A percentile compares a stretch with the other conserved stretches of the same genome.
phyloP scores from a whole-genome alignment of 495 filamentous ascomycete species.

The Ascodesmis nigricans region DNA sequence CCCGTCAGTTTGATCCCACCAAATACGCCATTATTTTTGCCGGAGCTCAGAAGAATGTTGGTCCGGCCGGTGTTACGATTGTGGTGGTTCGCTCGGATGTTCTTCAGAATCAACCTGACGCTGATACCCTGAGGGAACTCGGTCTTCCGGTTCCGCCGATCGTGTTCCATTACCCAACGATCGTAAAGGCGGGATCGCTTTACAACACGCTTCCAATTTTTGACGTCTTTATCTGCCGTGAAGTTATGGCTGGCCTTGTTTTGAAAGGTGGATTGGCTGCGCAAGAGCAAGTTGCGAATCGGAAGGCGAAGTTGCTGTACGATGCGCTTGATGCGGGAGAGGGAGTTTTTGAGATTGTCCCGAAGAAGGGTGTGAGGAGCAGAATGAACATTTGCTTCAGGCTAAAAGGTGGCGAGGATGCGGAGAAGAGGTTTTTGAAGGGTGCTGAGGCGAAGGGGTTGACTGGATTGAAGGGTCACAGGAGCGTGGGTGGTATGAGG shows the following conservation, averaged over 20 bases:
- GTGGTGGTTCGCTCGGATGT: conserved; percentile 58
- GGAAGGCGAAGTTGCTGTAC: conserved; percentile 59
- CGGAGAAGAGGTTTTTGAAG: conserved; percentile 57
- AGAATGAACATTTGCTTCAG: conserved; percentile 89
- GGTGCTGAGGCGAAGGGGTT: conserved; percentile 41
- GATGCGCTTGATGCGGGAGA: conserved; percentile 42
- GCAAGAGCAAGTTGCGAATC: conserved; percentile 42
- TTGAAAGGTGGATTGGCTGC: conserved; percentile 40
- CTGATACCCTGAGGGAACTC: conserved; percentile 50
- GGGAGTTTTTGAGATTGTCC: conserved; percentile 42
- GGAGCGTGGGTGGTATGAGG: conserved; percentile 53
- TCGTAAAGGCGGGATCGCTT: conserved; percentile 70
- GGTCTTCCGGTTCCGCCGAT: conserved; percentile 53
- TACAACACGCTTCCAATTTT: conserved; percentile 95
- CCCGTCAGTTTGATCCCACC: conserved; percentile 38
- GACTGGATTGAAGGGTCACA: conserved; percentile 57
- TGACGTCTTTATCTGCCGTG: conserved; percentile 66
- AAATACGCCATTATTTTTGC: conserved; percentile 55
- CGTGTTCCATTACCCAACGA: conserved; percentile 56
- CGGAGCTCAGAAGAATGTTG: conserved; percentile 80
- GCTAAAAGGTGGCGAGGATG: conserved; percentile 35
- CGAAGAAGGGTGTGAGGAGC: conserved; percentile 47
- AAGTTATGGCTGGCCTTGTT: conserved; percentile 53
- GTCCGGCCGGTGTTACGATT: conserved; percentile 64
- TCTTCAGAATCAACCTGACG: conserved; percentile 34